A percentile compares a stretch with the other conserved stretches of the same genome.
These are phyloP conservation scores for Puya raimondii DNA, from an alignment of 176 grass and related monocot genomes.

Conservation along the genomic window DNA sequence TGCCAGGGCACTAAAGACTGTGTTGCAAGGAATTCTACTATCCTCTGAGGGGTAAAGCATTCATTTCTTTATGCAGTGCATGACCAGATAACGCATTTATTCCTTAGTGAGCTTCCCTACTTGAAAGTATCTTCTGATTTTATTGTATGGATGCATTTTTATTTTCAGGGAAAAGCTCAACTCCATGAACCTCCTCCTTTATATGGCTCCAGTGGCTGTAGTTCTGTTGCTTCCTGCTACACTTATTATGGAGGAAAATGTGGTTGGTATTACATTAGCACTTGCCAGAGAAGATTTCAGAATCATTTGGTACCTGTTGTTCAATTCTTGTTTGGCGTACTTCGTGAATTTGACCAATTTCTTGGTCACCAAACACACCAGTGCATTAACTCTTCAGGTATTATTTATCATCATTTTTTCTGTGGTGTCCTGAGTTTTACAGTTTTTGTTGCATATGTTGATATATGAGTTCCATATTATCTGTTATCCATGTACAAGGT, in stretches of 20 bases:
- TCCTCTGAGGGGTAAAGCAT: constrained; percentile 45
- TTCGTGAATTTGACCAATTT: constrained; percentile 60
- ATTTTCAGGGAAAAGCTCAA: constrained; percentile 45
- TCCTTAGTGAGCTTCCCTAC: background rate
- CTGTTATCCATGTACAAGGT: too few species aligned
- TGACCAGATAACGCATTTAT: background rate
- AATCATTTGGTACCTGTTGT: constrained; percentile 44
- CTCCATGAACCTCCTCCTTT: constrained; percentile 61
- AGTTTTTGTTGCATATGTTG: background rate
- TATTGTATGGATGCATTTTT: background rate
- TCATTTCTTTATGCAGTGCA: background rate
- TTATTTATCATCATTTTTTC: background rate
- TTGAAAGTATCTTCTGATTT: background rate
- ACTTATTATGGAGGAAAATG: constrained; percentile 54
- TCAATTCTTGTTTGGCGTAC: constrained; percentile 52
- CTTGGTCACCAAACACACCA: constrained; percentile 59
- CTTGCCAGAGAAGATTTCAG: constrained; percentile 44
- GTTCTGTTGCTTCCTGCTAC: constrained; percentile 42
- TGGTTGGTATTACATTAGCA: constrained; percentile 25
- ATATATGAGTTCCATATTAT: background rate
- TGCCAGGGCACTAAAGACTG: constrained; percentile 49
- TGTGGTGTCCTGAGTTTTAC: background rate
- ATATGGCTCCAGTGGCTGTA: constrained; percentile 56
- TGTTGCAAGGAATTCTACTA: constrained; percentile 52
- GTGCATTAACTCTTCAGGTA: constrained; percentile 44